Evolutionary conservation across 371 early-diverging fungal species (phyloP), one percentile per base, ranked within the genome.

Genomic region (Lichtheimia corymbifera): DNA sequence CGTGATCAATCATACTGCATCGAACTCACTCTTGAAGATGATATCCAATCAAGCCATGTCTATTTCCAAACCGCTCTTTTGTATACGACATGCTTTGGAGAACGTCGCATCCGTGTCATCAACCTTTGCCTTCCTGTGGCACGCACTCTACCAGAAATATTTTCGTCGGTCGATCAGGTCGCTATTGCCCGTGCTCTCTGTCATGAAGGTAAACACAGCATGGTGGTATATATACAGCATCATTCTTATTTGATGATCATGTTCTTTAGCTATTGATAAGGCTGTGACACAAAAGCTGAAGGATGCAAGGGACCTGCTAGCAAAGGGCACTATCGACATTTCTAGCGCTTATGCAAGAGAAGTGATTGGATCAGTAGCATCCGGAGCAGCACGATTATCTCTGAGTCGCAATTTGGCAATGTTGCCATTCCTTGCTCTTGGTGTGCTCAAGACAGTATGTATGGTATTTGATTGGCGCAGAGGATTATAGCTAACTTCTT

Each of bases 31-130:
- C 76, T 96, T 44, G 90, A 90, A 45, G 92, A 94, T 52, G 85
- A 82, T n/a, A 70, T 95, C 30, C 80, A 82, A 22, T 64, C 79
- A 9, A 70, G 83, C 0, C 77, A 85, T 9, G 85, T 88, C 22
- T 94, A 86, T 70, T 92, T 99, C 86, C 99, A 99, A 77, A 93
- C 98, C 3, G 99, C 99, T 1, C 74, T 99, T 42, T 77, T 99
- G 50, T 93, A 97, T 65, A 98, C 97, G 4, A 91, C 90, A 1
- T 80, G 86, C 28, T 81, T 72, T 57, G 89, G 89, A 20, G 97
- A 97, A 74, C 88, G 99, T 28, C 90, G 97, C 44, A 99, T 99
- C 66, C 88, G 99, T 54, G 96, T 99, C 1, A 71, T 97, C 45
- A 99, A 97, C 1, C 74, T 95, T 62, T 89, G 91, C 7, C 76